These are phyloP conservation scores for Pleurotus tuber-regium DNA, from an alignment of 768 basidiomycete species.

Conservation along the genomic window DNA sequence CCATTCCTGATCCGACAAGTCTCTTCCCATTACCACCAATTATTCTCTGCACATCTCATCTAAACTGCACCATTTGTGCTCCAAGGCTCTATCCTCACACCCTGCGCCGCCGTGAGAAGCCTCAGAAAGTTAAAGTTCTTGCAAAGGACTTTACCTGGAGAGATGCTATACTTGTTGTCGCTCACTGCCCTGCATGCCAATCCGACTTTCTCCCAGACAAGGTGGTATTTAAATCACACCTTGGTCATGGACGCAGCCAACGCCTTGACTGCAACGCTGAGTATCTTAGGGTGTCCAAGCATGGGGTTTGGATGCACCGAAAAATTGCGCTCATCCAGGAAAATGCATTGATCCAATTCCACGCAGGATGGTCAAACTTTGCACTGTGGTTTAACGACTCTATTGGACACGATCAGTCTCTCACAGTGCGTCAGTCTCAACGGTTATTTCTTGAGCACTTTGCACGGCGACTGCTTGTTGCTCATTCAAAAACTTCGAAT, in stretches of 20 bases:
- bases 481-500: conserved; percentile 14
- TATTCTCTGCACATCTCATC: neutral
- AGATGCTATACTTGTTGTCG: neutral
- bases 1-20: neutral
- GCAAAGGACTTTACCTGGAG: neutral
- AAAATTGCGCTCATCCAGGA: conserved; percentile 23
- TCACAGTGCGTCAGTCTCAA: conserved; percentile 22
- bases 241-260: neutral
- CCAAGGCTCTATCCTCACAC: neutral
- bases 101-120: neutral
- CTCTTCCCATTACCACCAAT: neutral
- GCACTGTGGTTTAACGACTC: conserved; percentile 23
- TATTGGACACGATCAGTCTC: neutral
- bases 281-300: conserved; percentile 24
- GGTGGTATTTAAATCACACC: conserved; percentile 10
- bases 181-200: conserved; percentile 13
- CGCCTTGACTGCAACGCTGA: conserved; percentile 16
- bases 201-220: conserved; percentile 21
- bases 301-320: conserved; percentile 23
- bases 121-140: neutral
- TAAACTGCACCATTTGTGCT: neutral
- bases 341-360: conserved; percentile 20
- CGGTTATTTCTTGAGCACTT: conserved; percentile 27
- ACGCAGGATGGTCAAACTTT: conserved; percentile 29
- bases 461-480: conserved; percentile 18